phyloP scores from a whole-genome alignment of 192 early-diverging fungal species.

The Powellomyces hirtus region DNA sequence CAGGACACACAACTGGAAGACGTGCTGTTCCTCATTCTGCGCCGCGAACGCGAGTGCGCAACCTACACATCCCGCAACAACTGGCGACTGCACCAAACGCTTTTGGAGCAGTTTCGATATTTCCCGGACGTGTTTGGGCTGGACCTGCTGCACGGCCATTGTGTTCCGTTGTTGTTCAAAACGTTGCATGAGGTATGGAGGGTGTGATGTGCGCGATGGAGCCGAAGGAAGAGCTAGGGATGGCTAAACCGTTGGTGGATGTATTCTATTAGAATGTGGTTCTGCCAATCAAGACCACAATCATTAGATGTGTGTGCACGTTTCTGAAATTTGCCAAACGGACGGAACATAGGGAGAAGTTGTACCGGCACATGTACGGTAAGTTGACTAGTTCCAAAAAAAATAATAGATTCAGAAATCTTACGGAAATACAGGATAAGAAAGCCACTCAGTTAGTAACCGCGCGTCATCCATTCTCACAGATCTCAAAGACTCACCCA shows the following conservation, averaged over 20 bases:
- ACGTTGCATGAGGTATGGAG: slow-evolving; percentile 32
- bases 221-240: too few species aligned
- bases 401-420: slow-evolving; percentile 1
- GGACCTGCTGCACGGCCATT: slow-evolving; percentile 45
- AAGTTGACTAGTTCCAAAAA: too few species aligned
- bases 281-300: slow-evolving; percentile 44
- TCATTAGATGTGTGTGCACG: slow-evolving; percentile 35
- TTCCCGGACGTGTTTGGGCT: slow-evolving; percentile 49
- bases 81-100: slow-evolving; percentile 43
- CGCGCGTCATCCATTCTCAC: too few species aligned
- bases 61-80: slow-evolving; percentile 27
- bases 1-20: slow-evolving; percentile 38
- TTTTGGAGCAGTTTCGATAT: slow-evolving; percentile 39
- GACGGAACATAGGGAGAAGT: slow-evolving; percentile 38
- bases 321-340: slow-evolving; percentile 31
- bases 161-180: slow-evolving; percentile 46
- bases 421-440: not conserved
- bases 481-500: slow-evolving; percentile 41
- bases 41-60: slow-evolving; percentile 46
- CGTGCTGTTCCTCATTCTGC: slow-evolving; percentile 41
- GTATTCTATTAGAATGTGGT: slow-evolving; percentile 34
- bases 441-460: slow-evolving; percentile 9
- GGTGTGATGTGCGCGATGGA: not conserved
- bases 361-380: slow-evolving; percentile 43
- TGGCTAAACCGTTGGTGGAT: not conserved